A percentile compares a stretch with the other conserved stretches of the same genome.
Evolutionary conservation across 805 yeast species (phyloP).

Genomic region (Komagataella pastoris): DNA sequence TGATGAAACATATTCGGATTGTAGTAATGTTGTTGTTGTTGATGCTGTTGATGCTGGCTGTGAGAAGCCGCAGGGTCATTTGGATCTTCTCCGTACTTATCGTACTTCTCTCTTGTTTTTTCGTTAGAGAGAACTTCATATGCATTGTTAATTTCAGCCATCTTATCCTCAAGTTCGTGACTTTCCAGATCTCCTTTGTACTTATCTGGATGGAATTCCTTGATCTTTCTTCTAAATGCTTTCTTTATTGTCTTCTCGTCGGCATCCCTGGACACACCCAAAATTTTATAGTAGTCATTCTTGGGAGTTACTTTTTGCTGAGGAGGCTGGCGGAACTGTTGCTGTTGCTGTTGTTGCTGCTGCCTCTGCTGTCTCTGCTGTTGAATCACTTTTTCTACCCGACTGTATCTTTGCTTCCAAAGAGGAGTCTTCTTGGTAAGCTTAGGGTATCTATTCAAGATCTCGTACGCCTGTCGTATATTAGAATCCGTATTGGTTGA

Average conservation of each 20-base stretch:
- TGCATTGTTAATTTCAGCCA: conserved; percentile 90
- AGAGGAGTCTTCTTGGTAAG: neutral
- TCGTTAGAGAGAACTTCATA: conserved; percentile 72
- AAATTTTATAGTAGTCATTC: conserved; percentile 64
- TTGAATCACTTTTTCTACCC: conserved; percentile 29
- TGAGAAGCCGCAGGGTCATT: conserved; percentile 7
- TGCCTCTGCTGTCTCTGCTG: conserved; percentile 32
- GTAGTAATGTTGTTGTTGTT: conserved; percentile 1
- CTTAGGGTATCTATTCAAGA: conserved; percentile 4
- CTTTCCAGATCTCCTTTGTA: conserved; percentile 42
- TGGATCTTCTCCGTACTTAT: conserved; percentile 20
- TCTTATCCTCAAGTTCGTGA: conserved; percentile 64
- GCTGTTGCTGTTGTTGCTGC: conserved; percentile 19
- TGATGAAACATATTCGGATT: neutral
- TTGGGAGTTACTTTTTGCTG: conserved; percentile 15
- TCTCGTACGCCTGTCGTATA: conserved; percentile 6
- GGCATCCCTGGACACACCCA: conserved; percentile 59
- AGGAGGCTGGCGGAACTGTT: conserved; percentile 1
- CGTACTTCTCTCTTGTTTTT: conserved; percentile 53
- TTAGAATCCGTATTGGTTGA: neutral
- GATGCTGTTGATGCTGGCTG: conserved; percentile 5
- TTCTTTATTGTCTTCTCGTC: conserved; percentile 60
- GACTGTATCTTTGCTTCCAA: conserved; percentile 24
- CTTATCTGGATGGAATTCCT: conserved; percentile 87
- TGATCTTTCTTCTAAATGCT: conserved; percentile 69